Evolutionary conservation across 2,329 filamentous ascomycete species (phyloP).

Genomic region (Venturia aucupariae): DNA sequence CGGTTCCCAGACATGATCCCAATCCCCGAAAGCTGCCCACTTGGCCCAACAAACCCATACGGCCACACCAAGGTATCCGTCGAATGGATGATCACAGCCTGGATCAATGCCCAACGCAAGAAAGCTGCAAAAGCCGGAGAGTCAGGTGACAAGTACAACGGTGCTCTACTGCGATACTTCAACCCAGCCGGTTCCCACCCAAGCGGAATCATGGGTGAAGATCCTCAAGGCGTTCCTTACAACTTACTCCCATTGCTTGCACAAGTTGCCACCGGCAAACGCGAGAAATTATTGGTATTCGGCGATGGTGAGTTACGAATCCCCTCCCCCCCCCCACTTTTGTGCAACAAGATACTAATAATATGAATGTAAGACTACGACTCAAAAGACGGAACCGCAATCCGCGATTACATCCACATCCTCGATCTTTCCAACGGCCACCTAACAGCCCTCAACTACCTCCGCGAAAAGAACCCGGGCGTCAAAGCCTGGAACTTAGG

Average conservation of each 20-base stretch:
- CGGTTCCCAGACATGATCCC: constrained; percentile 97
- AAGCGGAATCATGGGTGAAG: constrained; percentile 94
- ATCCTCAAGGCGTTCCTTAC: constrained; percentile 90
- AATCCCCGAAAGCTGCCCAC: constrained; percentile 93
- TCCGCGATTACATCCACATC: constrained; percentile 97
- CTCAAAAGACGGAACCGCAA: constrained; percentile 84
- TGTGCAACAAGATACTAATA: constrained; percentile 17
- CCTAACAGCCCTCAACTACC: constrained; percentile 80
- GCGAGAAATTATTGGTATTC: constrained; percentile 89
- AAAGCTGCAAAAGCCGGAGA: constrained; percentile 74
- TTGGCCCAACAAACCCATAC: constrained; percentile 95
- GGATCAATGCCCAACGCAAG: constrained; percentile 76
- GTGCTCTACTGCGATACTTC: constrained; percentile 88
- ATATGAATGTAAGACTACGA: constrained; percentile 68
- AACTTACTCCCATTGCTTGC: constrained; percentile 91
- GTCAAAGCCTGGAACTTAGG: constrained; percentile 96
- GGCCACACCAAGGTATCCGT: constrained; percentile 92
- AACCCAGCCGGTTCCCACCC: constrained; percentile 95
- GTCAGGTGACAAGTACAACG: constrained; percentile 71
- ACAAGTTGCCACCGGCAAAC: constrained; percentile 90
- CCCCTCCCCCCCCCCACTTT: too few species aligned
- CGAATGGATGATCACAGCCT: constrained; percentile 85
- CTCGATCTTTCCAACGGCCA: constrained; percentile 82
- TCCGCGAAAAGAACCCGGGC: constrained; percentile 74
- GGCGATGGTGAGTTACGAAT: constrained; percentile 63